Percentiles rank a stretch among this genome's conserved stretches.
Conservation (phyloP, 148 eudicot genomes). For the Fagopyrum esculentum region DNA sequence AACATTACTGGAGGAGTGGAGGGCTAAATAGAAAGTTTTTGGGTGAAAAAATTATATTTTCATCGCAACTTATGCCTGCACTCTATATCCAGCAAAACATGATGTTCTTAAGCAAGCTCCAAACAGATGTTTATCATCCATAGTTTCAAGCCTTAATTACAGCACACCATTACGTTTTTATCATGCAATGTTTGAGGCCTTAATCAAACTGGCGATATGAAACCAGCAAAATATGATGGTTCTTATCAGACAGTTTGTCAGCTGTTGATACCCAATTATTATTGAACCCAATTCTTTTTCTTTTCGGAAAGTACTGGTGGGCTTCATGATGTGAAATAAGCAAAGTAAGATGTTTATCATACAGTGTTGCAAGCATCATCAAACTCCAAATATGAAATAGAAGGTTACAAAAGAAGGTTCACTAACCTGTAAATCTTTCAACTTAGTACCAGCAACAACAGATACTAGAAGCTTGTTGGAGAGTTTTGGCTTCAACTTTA, state of each 20-base stretch:
- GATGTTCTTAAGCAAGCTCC: no score
- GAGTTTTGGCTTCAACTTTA: constrained; percentile 10
- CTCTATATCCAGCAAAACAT: background rate
- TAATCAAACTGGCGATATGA: no score
- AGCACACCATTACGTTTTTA: no score
- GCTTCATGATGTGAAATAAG: no score
- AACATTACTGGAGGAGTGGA: background rate
- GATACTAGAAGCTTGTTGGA: constrained; percentile 17
- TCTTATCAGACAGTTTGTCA: no score
- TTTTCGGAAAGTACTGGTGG: no score
- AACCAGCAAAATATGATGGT: no score
- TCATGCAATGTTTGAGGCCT: no score
- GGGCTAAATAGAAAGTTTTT: background rate
- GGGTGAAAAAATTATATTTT: background rate
- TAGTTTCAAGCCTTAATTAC: background rate
- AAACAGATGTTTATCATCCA: background rate
- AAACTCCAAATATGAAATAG: background rate
- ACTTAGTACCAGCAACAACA: constrained; percentile 85
- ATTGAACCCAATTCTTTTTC: no score
- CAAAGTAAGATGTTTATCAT: background rate
- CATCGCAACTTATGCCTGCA: background rate
- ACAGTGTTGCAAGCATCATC: background rate
- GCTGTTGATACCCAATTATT: no score
- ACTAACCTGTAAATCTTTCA: constrained; percentile 80
- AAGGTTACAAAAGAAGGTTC: background rate